Evolutionary conservation across 768 basidiomycete genomes (phyloP), one percentile per base, ranked within the genome.

Genomic region (Kwoniella mangroviensis): DNA sequence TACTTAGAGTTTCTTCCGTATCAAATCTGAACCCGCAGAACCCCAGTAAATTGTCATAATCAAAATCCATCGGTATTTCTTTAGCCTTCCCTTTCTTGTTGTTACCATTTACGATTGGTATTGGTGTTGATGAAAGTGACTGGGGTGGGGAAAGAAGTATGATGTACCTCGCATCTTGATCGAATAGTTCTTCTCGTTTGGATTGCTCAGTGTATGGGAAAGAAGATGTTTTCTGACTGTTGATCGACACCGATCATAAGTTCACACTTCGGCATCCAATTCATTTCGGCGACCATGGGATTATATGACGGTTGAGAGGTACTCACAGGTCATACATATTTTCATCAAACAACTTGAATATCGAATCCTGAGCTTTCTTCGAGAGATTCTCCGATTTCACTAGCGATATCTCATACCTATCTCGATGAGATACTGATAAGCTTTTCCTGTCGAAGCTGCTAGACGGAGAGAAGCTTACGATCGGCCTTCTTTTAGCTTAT

Each of bases 11-110:
- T 53, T 78, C 73, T 63, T 80, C 79, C 28, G 73, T 78, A 58
- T 77, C 76, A 60, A 80, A 80, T 43, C 79, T 64, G 65, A 78
- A 80, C 10, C 68, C 68, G 34, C 71, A 75, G 69, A 69, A 80
- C 22, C 75, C 79, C 49, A 80, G 60, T 15, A 45, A 26, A 5
- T 78, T 70, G 0, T 71, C 63, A 3, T 22, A 34, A 6, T 40
- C 41, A 22, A 71, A 64, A 54, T 71, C 73, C 22, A 68, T 13
- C 52, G 55, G 43, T 62, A 4, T 15, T 11, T 15, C 34, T 58
- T 71, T 75, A 15, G 68, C 61, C 61, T 71, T 68, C 17, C 60
- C 56, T 59, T 69, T 71, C 59, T 61, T 65, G 53, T 12, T 22
- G 12, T 51, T 41, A 19, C 53, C 42, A 40, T 54, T 60, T 19